Conservation (phyloP, 2,329 filamentous ascomycete species). For the Cladosporium austrohemisphaericum region DNA sequence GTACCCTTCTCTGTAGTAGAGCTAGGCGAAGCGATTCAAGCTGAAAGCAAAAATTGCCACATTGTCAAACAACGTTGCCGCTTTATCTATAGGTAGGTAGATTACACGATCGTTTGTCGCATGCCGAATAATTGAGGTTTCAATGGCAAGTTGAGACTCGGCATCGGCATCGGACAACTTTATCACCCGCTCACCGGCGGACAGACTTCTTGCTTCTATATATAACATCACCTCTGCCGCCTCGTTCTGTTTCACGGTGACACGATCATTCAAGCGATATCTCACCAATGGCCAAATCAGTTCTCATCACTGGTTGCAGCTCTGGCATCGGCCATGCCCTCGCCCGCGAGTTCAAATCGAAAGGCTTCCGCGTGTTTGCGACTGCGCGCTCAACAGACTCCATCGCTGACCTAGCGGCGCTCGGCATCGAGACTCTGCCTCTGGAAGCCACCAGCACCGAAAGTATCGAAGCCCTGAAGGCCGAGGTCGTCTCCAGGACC, state of each 20-base stretch:
- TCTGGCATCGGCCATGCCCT: constrained; percentile 56
- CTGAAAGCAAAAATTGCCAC: too few species aligned
- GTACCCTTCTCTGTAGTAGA: too few species aligned
- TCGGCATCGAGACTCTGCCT: constrained; percentile 52
- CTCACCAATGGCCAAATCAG: constrained; percentile 23
- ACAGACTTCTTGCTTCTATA: neutral
- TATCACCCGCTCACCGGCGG: too few species aligned
- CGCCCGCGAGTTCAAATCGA: constrained; percentile 53
- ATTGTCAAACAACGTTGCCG: too few species aligned
- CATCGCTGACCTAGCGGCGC: constrained; percentile 47
- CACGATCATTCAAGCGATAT: neutral
- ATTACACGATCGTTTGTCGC: too few species aligned
- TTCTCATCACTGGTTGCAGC: constrained; percentile 41
- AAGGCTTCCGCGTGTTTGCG: constrained; percentile 55
- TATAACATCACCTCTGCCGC: neutral
- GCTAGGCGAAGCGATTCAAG: too few species aligned
- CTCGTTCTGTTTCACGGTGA: neutral
- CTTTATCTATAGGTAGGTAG: too few species aligned
- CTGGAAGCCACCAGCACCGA: constrained; percentile 51
- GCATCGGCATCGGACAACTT: too few species aligned
- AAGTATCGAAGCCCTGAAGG: constrained; percentile 47
- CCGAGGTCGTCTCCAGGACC: constrained; percentile 46
- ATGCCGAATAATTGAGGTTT: too few species aligned
- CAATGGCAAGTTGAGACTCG: too few species aligned
- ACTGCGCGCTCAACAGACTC: constrained; percentile 52